These are phyloP conservation scores for Rhododendron ovatum DNA, from an alignment of 148 eudicot genomes.

Conservation along the genomic window DNA sequence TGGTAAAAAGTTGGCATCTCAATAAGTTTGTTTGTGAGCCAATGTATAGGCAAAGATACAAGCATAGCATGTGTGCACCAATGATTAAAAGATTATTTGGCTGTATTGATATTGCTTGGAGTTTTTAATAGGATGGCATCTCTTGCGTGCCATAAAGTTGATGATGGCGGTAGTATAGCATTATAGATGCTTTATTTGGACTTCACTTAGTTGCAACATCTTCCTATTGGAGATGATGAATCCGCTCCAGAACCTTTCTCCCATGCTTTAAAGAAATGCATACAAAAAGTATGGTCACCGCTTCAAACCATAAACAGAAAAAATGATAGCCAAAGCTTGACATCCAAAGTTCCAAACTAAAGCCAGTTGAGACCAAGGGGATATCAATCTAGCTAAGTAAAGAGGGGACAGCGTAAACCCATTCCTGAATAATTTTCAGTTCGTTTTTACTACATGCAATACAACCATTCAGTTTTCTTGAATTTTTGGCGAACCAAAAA, in stretches of 20 bases:
- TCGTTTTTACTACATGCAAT: too few relatives aligned
- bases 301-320: too few relatives aligned
- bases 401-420: too few relatives aligned
- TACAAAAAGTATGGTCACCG: too few relatives aligned
- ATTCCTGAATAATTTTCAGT: too few relatives aligned
- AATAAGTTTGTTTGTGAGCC: not conserved
- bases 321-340: too few relatives aligned
- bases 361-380: too few relatives aligned
- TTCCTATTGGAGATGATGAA: not conserved
- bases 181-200: not conserved
- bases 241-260: not conserved
- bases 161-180: not conserved
- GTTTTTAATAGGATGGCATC: not conserved
- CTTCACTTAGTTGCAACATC: not conserved
- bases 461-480: too few relatives aligned
- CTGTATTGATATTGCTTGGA: not conserved
- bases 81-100: not conserved
- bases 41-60: not conserved
- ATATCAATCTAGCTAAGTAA: too few relatives aligned
- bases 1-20: not conserved
- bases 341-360: too few relatives aligned
- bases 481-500: too few relatives aligned
- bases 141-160: not conserved
- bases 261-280: not conserved
- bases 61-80: not conserved